phyloP scores from a whole-genome alignment of 1,139 yeast species.

The Arxiozyma slooffiae region DNA sequence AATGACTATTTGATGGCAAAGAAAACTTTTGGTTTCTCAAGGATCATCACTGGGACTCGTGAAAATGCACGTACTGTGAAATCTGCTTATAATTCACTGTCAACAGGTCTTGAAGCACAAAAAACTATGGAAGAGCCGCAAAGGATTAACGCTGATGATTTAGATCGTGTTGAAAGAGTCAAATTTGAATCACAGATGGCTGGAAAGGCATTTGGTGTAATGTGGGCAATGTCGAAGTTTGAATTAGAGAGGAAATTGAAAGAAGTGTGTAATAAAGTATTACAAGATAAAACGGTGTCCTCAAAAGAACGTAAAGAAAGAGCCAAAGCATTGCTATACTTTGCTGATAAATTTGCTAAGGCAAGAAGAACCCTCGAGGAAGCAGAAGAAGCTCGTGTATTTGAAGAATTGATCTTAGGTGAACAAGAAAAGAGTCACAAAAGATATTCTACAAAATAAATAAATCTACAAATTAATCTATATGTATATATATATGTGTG shows the following conservation, averaged over 20 bases:
- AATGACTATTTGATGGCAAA: slow-evolving; percentile 45
- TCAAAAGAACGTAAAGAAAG: slow-evolving; percentile 44
- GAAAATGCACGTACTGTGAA: slow-evolving; percentile 66
- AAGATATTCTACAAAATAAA: slow-evolving; percentile 5
- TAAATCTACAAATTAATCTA: not conserved
- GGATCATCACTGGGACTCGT: slow-evolving; percentile 54
- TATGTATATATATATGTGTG: not conserved
- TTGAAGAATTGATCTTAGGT: slow-evolving; percentile 56
- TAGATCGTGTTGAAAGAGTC: slow-evolving; percentile 45
- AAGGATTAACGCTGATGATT: slow-evolving; percentile 41
- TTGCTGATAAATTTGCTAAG: slow-evolving; percentile 47
- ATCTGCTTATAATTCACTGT: slow-evolving; percentile 56
- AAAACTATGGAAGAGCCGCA: slow-evolving; percentile 61
- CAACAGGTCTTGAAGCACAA: slow-evolving; percentile 69
- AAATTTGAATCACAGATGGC: slow-evolving; percentile 58
- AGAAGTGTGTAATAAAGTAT: slow-evolving; percentile 52
- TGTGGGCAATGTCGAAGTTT: slow-evolving; percentile 71
- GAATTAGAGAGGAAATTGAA: slow-evolving; percentile 61
- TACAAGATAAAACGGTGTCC: slow-evolving; percentile 46
- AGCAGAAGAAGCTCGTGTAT: slow-evolving; percentile 63
- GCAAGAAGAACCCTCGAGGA: slow-evolving; percentile 59
- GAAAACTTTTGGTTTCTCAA: slow-evolving; percentile 59
- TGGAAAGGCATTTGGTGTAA: slow-evolving; percentile 66
- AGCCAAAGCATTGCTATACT: slow-evolving; percentile 49
- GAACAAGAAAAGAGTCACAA: slow-evolving; percentile 39